phyloP scores from a whole-genome alignment of 129 eudicot genomes.

The Pittosporum tobira region DNA sequence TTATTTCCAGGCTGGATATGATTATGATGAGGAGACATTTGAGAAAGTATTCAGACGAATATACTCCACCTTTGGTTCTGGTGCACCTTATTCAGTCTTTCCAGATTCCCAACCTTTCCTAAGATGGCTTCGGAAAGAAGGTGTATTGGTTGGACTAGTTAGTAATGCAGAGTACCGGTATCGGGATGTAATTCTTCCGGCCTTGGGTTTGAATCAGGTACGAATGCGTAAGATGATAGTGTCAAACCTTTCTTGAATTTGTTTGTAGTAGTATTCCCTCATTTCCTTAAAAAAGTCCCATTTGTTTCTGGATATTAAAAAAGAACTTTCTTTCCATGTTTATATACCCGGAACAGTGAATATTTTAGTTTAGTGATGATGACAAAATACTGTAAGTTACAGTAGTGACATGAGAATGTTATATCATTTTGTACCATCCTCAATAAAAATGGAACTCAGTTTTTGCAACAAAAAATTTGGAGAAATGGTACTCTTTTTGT shows the following conservation, averaged over 20 bases:
- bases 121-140: slow-evolving; percentile 77
- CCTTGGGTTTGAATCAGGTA: slow-evolving; percentile 86
- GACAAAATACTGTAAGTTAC: too few relatives aligned
- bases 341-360: too few relatives aligned
- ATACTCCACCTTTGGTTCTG: slow-evolving; percentile 82
- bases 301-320: too few relatives aligned
- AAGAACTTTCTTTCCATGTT: too few relatives aligned
- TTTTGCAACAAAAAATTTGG: too few relatives aligned
- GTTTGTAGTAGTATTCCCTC: too few relatives aligned
- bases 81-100: slow-evolving; percentile 83
- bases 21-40: slow-evolving; percentile 91
- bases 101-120: slow-evolving; percentile 84
- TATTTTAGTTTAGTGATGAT: too few relatives aligned
- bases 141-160: slow-evolving; percentile 72
- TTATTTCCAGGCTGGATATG: slow-evolving; percentile 81
- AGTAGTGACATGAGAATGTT: too few relatives aligned
- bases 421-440: too few relatives aligned
- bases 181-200: slow-evolving; percentile 93
- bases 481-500: too few relatives aligned
- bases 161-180: slow-evolving; percentile 97
- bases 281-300: too few relatives aligned
- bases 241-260: background rate
- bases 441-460: too few relatives aligned
- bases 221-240: background rate
- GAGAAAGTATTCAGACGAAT: slow-evolving; percentile 85